These are phyloP conservation scores for Saitozyma sp. DNA, from an alignment of 768 basidiomycete genomes.

Conservation along the genomic window DNA sequence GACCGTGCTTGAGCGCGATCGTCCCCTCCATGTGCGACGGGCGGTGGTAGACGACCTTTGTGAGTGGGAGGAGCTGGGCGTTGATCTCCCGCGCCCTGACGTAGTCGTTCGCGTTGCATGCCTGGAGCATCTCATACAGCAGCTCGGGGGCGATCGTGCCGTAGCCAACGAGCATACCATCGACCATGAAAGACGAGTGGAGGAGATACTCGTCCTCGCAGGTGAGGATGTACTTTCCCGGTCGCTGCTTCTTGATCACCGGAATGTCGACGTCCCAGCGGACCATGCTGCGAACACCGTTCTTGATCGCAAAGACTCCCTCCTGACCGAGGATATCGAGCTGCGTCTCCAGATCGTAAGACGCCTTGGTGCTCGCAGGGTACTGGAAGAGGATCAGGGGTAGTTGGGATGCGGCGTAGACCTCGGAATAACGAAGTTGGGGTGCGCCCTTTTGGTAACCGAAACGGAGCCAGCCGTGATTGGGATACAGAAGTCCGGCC, in stretches of 20 bases:
- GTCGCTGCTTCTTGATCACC: constrained; percentile 15
- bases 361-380: constrained; percentile 16
- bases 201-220: constrained; percentile 27
- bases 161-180: constrained; percentile 21
- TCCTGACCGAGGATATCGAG: constrained; percentile 20
- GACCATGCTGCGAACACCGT: constrained; percentile 24
- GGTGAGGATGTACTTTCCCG: constrained; percentile 15
- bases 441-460: constrained; percentile 29
- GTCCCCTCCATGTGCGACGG: constrained; percentile 27
- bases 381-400: constrained; percentile 26
- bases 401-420: constrained; percentile 13
- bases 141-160: constrained; percentile 20
- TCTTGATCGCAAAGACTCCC: constrained; percentile 21
- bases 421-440: constrained; percentile 13
- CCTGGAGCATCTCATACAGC: constrained; percentile 16
- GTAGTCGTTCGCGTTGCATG: constrained; percentile 11
- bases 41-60: constrained; percentile 21
- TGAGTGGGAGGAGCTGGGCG: constrained; percentile 18
- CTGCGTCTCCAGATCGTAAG: constrained; percentile 20
- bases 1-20: constrained; percentile 24
- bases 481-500: constrained; percentile 20
- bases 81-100: constrained; percentile 10
- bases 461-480: constrained; percentile 23
- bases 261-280: constrained; percentile 24
- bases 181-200: constrained; percentile 17